These are phyloP conservation scores for Bryoglossum gracile DNA, from an alignment of 495 filamentous ascomycete genomes.

Conservation along the genomic window DNA sequence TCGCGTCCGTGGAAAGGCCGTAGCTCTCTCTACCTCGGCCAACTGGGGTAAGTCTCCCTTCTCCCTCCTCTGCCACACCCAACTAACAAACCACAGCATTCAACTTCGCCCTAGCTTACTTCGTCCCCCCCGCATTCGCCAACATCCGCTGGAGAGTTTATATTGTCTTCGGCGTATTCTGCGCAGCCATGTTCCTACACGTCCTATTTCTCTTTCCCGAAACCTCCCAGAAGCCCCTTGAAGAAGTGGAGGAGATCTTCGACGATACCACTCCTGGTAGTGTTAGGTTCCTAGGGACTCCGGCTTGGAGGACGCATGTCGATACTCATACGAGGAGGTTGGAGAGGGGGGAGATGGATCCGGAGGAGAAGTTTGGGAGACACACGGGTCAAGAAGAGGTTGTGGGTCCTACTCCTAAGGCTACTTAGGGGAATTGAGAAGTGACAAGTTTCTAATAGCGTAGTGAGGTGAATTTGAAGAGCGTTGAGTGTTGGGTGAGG, in stretches of 20 bases:
- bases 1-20: slow-evolving; percentile 62
- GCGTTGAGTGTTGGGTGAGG: no score
- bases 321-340: slow-evolving; percentile 7
- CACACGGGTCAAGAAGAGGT: not conserved
- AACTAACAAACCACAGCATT: no score
- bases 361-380: slow-evolving; percentile 21
- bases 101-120: slow-evolving; percentile 74
- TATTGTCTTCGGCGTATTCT: slow-evolving; percentile 70
- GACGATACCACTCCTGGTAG: slow-evolving; percentile 41
- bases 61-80: no score
- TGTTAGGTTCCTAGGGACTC: slow-evolving; percentile 55
- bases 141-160: slow-evolving; percentile 71
- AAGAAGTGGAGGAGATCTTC: slow-evolving; percentile 69
- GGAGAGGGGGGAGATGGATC: slow-evolving; percentile 22
- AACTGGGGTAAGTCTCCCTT: no score
- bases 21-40: slow-evolving; percentile 62
- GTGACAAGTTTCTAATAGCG: not conserved
- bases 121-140: slow-evolving; percentile 67
- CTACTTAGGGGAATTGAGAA: not conserved
- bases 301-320: slow-evolving; percentile 61
- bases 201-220: slow-evolving; percentile 80
- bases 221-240: slow-evolving; percentile 73
- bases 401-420: not conserved
- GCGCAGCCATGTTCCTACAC: slow-evolving; percentile 62
- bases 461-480: no score